Conservation (phyloP, 2,329 filamentous ascomycete genomes). For the Sporothrix dimorphospora region DNA sequence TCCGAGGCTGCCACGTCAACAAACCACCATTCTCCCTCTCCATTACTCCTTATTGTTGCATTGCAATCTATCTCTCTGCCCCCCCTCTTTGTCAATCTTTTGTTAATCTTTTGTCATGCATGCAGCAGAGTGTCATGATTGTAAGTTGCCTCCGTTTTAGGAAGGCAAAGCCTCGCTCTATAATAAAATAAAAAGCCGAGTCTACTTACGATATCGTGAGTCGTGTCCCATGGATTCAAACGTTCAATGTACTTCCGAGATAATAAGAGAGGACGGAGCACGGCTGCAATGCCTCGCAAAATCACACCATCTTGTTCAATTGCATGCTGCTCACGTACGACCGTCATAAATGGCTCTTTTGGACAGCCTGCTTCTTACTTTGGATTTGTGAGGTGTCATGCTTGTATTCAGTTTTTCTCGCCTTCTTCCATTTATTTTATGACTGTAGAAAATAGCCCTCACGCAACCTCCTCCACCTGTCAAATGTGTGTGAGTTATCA, state of each 20-base stretch:
- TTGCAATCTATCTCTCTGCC: neutral
- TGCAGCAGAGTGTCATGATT: neutral
- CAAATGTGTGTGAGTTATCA: constrained; percentile 11
- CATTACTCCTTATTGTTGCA: neutral
- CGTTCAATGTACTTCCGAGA: neutral
- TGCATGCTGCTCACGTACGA: neutral
- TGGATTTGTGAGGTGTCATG: constrained; percentile 6
- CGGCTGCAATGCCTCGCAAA: neutral
- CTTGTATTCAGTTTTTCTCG: neutral
- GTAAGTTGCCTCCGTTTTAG: neutral
- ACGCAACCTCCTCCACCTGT: neutral
- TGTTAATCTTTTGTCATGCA: neutral
- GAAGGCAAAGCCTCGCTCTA: neutral
- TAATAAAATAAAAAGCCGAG: neutral
- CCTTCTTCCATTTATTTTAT: neutral
- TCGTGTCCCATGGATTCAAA: neutral
- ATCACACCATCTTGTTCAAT: neutral
- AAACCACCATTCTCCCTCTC: neutral
- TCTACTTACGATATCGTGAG: neutral
- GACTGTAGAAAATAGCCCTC: neutral
- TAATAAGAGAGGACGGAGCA: neutral
- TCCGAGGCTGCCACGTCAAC: constrained; percentile 23
- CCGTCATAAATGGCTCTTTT: neutral
- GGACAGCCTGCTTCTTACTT: neutral
- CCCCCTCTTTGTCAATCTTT: neutral